Percentiles rank a stretch among this genome's conserved stretches.
These are phyloP conservation scores for Nidula niveotomentosa DNA, from an alignment of 1,284 basidiomycete species.

Conservation along the genomic window DNA sequence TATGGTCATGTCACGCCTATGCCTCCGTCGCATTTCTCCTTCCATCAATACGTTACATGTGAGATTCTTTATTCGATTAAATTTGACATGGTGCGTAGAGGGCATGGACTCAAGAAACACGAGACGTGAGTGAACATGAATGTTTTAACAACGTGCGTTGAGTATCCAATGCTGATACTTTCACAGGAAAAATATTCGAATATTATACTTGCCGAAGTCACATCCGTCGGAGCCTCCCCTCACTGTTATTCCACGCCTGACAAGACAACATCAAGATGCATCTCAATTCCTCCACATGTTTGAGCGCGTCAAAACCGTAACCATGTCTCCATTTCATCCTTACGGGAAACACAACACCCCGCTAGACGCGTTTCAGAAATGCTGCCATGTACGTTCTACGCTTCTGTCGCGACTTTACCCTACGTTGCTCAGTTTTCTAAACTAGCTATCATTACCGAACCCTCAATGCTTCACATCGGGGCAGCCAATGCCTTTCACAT, in stretches of 20 bases:
- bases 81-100: constrained; percentile 39
- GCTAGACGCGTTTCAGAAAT: constrained; percentile 12
- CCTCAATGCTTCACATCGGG: constrained; percentile 38
- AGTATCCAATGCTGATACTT: not conserved
- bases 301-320: constrained; percentile 28
- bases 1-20: constrained; percentile 24
- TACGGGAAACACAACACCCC: constrained; percentile 14
- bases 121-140: constrained; percentile 35
- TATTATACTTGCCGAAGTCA: constrained; percentile 40
- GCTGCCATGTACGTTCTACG: constrained; percentile 14
- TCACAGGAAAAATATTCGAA: constrained; percentile 26
- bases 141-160: not conserved
- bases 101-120: constrained; percentile 36
- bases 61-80: constrained; percentile 38
- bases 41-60: constrained; percentile 32
- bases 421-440: constrained; percentile 1
- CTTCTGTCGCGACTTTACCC: not conserved
- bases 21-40: constrained; percentile 38
- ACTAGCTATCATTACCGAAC: constrained; percentile 37
- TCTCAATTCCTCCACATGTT: constrained; percentile 13
- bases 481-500: constrained; percentile 36
- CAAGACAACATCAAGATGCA: constrained; percentile 7
- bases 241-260: constrained; percentile 21
- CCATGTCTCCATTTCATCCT: constrained; percentile 21
- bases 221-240: constrained; percentile 31